phyloP scores from a whole-genome alignment of 176 grass and related monocot species.

The Zizania latifolia region DNA sequence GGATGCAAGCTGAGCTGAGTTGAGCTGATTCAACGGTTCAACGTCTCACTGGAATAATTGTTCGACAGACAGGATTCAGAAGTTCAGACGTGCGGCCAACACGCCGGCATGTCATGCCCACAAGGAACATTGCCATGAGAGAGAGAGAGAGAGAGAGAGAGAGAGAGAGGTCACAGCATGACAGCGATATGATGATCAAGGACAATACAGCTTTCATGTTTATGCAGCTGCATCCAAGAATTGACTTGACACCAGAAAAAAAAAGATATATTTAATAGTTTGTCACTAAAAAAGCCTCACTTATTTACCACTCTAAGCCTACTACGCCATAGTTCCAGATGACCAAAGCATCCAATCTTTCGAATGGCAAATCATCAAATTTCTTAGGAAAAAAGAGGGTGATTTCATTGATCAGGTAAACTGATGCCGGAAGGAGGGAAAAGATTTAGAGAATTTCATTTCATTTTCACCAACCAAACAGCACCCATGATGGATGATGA shows the following conservation, averaged over 20 bases:
- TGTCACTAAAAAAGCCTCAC: too few relatives aligned
- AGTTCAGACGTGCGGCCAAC: slow-evolving; percentile 29
- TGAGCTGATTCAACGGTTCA: not conserved
- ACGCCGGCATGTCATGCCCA: slow-evolving; percentile 15
- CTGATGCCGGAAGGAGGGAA: not conserved
- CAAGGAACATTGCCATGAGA: not conserved
- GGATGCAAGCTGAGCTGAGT: not conserved
- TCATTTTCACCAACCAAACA: not conserved
- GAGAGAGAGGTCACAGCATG: too few relatives aligned
- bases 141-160: not conserved
- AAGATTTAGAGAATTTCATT: not conserved
- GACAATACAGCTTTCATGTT: not conserved
- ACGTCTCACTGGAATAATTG: too few relatives aligned
- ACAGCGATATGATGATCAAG: not conserved
- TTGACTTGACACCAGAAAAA: not conserved
- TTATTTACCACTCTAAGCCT: too few relatives aligned
- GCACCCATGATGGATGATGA: not conserved
- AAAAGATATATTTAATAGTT: too few relatives aligned
- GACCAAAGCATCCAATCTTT: too few relatives aligned
- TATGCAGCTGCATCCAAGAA: not conserved
- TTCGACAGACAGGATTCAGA: slow-evolving; percentile 9
- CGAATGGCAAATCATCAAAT: too few relatives aligned
- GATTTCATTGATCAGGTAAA: not conserved
- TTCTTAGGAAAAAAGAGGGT: not conserved
- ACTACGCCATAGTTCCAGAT: too few relatives aligned